These are phyloP conservation scores for Suillus subluteus DNA, from an alignment of 768 basidiomycete species.

Conservation along the genomic window DNA sequence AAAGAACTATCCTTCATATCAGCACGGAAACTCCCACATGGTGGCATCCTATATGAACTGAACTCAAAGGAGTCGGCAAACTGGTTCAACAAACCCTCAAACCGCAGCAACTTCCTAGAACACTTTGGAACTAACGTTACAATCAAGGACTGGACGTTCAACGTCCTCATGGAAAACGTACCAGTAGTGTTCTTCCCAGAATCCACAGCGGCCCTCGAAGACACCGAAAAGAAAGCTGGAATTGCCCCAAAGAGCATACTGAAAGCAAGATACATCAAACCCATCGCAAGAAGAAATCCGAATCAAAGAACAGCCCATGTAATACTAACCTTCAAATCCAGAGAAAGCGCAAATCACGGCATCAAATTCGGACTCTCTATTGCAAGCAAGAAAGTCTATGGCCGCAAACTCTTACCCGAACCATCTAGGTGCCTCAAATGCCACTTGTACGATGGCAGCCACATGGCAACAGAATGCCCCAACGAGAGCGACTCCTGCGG, in stretches of 20 bases:
- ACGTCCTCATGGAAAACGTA: not conserved
- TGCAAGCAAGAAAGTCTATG: not conserved
- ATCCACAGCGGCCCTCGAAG: not conserved
- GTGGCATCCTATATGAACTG: not conserved
- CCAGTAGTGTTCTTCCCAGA: not conserved
- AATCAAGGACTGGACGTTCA: not conserved
- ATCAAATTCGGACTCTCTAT: not conserved
- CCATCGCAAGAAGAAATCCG: not conserved
- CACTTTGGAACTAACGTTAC: rapidly evolving
- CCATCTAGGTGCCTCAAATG: not conserved
- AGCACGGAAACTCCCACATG: not conserved
- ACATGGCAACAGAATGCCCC: too few relatives aligned
- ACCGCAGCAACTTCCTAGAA: not conserved
- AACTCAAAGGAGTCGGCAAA: not conserved
- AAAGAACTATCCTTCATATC: not conserved
- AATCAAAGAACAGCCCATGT: not conserved
- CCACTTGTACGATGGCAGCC: too few relatives aligned
- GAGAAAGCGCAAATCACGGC: not conserved
- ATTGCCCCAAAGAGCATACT: not conserved
- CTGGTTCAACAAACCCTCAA: not conserved
- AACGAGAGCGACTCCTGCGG: too few relatives aligned
- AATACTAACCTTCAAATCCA: not conserved
- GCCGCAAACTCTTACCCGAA: not conserved
- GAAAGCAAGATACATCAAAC: not conserved
- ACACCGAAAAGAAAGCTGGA: not conserved